Percentiles rank a stretch among this genome's conserved stretches.
Conservation (phyloP, 306 rosid genomes). For the Malus sylvestris region DNA sequence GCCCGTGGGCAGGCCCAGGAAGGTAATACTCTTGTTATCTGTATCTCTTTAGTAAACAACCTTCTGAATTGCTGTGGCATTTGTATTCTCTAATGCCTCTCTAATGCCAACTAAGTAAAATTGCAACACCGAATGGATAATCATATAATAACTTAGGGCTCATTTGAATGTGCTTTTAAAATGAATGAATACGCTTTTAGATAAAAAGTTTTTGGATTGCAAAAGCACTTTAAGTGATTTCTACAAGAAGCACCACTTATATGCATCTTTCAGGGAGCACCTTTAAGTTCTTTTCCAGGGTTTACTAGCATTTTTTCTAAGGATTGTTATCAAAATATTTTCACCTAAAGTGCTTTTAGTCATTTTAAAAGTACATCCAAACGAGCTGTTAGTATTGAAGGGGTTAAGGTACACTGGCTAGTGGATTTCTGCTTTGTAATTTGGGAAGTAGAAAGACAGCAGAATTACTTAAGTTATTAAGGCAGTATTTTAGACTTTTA, state of each 20-base stretch:
- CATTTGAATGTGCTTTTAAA: too few species aligned
- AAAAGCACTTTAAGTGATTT: too few species aligned
- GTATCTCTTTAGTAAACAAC: neutral
- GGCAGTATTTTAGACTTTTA: neutral
- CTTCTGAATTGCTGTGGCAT: neutral
- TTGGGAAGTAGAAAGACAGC: neutral
- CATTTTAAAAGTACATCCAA: too few species aligned
- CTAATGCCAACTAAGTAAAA: neutral
- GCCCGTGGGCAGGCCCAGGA: slow-evolving; percentile 75
- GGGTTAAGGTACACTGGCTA: neutral
- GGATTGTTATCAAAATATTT: neutral
- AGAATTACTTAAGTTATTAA: neutral
- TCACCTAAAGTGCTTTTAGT: too few species aligned
- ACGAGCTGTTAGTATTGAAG: neutral
- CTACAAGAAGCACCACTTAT: too few species aligned
- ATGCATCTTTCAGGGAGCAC: too few species aligned
- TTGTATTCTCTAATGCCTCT: neutral
- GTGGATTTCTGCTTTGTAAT: neutral
- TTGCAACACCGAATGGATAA: neutral
- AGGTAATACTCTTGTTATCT: slow-evolving; percentile 34
- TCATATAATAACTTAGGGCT: neutral
- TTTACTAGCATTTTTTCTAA: too few species aligned
- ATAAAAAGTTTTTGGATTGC: too few species aligned
- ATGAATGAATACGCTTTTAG: too few species aligned
- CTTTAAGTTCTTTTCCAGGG: too few species aligned